A percentile compares a stretch with the other conserved stretches of the same genome.
phyloP scores from a whole-genome alignment of 441 rosid species.

The Eruca vesicaria region DNA sequence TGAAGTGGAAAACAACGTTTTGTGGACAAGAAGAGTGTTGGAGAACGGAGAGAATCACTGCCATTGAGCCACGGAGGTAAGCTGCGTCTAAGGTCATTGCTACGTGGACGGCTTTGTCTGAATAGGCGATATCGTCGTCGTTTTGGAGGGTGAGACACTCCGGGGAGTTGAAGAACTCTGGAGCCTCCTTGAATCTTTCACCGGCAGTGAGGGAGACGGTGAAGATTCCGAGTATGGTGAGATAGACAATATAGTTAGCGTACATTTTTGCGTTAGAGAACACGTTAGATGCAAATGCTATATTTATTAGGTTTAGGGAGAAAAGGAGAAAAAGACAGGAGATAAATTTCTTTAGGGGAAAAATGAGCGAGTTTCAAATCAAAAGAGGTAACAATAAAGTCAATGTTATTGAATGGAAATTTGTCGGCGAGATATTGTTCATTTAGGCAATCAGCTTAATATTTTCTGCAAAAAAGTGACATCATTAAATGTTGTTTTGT shows the following conservation, averaged over 20 bases:
- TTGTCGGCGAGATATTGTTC: conserved; percentile 37
- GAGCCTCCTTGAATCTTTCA: conserved; percentile 53
- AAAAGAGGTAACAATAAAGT: conserved; percentile 25
- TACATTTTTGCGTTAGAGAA: conserved; percentile 25
- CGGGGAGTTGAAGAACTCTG: conserved; percentile 59
- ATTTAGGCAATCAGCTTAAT: background rate
- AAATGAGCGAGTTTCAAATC: background rate
- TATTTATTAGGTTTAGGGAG: conserved; percentile 24
- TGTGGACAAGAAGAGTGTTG: conserved; percentile 71
- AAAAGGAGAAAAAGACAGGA: background rate
- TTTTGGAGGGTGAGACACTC: conserved; percentile 33
- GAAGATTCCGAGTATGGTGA: conserved; percentile 29
- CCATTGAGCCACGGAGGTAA: conserved; percentile 66
- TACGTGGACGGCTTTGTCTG: conserved; percentile 42
- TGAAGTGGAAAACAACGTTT: conserved; percentile 56
- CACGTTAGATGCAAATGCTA: conserved; percentile 26
- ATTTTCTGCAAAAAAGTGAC: too few relatives aligned
- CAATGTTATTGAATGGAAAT: conserved; percentile 31
- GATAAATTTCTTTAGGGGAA: background rate
- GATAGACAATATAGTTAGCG: background rate
- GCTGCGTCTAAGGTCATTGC: conserved; percentile 58
- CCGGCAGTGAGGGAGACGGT: conserved; percentile 19
- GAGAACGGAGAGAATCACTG: conserved; percentile 53
- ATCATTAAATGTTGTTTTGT: background rate
- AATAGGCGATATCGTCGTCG: conserved; percentile 24